These are phyloP conservation scores for Polygonum aviculare DNA, from an alignment of 148 eudicot genomes.

Conservation along the genomic window DNA sequence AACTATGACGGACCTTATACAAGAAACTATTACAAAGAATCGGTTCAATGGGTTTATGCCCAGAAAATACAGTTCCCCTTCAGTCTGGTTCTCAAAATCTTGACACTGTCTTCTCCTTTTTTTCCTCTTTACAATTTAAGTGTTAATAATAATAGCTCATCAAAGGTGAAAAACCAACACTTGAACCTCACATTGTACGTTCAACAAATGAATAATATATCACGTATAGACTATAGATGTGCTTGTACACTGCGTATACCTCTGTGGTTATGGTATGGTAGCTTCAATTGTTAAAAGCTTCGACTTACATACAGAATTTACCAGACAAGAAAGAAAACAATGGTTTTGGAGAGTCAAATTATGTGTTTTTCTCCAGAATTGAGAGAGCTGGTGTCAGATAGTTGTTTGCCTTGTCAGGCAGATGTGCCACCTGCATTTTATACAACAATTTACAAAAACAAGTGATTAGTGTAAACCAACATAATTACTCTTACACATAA, in stretches of 20 bases:
- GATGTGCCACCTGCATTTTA: conserved; percentile 76
- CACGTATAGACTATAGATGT: neutral
- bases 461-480: neutral
- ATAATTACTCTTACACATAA: neutral
- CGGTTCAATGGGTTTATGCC: no score
- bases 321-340: neutral
- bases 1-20: no score
- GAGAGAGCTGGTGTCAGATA: conserved; percentile 87
- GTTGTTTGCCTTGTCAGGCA: conserved; percentile 96
- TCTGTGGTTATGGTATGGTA: conserved; percentile 1
- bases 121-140: no score
- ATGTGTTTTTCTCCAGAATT: conserved; percentile 90
- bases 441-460: neutral
- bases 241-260: conserved; percentile 1
- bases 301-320: conserved; percentile 4
- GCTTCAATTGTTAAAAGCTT: neutral
- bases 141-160: no score
- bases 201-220: neutral
- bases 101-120: no score
- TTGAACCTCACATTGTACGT: no score
- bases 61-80: no score
- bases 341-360: conserved; percentile 14
- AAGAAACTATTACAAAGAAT: no score
- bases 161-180: no score
- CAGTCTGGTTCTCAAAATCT: no score